Evolutionary conservation across 2,329 filamentous ascomycete genomes (phyloP), one percentile per base, ranked within the genome.

Genomic region (Passalora sequoiae): DNA sequence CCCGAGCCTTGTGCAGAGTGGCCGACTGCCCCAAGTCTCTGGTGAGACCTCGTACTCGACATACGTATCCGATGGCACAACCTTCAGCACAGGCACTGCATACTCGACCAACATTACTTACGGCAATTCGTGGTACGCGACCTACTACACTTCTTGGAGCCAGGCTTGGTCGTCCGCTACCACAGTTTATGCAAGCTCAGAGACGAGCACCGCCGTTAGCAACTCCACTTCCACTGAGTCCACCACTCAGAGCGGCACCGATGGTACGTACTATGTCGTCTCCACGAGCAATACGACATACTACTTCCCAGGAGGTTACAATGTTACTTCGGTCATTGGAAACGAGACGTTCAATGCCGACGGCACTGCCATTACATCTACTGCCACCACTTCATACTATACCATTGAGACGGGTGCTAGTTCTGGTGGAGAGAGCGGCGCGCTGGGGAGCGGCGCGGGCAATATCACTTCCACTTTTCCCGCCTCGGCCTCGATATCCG

Each of bases 61-160:
- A 1, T 59, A 56, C 38, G 44, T 60, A 9, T 56, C 56, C 4
- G 49, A 55, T 29, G 62, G 61, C 22, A 50, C 46, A 6, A 64
- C 61, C 5, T 59, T 52, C 48, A 63, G 59, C 3, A 53, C 56
- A 10, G 59, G 51, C 6, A 59, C 56, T 3, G 52, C 38, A 4
- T 64, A 50, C 41, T 60, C 58, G 6, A 61, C 58, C 8, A 58
- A 56, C 42, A 46, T 44, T 38, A 54, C 47, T 12, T 21, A 38
- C 12, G 50, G 54, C 35, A 56, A 57, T 9, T 42, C 40, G n/a
- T 63, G 61, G 60, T 61, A 58, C 43, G 51, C 37, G 16, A 39
- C 55, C 6, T 63, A 60, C 44, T 63, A 53, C 40, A 59, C 51
- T 9, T 43, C 58, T 3, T 64, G 45, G 36, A 57, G 50, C 7